A percentile compares a stretch with the other conserved stretches of the same genome.
These are phyloP conservation scores for Agrostemma githago DNA, from an alignment of 148 eudicot species.

Conservation along the genomic window DNA sequence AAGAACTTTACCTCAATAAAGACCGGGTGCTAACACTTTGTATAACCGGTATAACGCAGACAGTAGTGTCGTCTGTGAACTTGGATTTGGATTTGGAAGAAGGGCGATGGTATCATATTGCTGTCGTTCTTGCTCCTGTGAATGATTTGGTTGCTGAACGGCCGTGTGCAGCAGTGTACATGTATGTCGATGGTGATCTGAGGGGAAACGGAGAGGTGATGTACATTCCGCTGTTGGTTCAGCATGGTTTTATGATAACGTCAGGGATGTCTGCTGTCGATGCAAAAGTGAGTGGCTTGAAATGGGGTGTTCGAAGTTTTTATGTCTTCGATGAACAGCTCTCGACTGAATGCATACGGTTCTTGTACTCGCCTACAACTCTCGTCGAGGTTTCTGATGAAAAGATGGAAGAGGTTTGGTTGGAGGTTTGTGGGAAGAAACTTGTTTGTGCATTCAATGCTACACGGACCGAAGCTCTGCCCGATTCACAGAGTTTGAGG, in stretches of 20 bases:
- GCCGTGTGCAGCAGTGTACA: constrained; percentile 67
- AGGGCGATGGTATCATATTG: constrained; percentile 90
- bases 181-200: constrained; percentile 77
- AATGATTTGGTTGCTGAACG: constrained; percentile 74
- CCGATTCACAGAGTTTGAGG: constrained; percentile 61
- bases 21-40: constrained; percentile 71
- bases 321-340: constrained; percentile 83
- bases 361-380: constrained; percentile 57
- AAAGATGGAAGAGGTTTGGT: constrained; percentile 69
- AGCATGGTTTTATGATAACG: constrained; percentile 66
- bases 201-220: constrained; percentile 70
- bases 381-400: constrained; percentile 53
- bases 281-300: constrained; percentile 57
- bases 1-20: constrained; percentile 71
- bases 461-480: constrained; percentile 66
- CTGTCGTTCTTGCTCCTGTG: constrained; percentile 71
- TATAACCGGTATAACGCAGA: constrained; percentile 51
- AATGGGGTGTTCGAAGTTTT: constrained; percentile 79
- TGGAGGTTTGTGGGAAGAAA: constrained; percentile 77
- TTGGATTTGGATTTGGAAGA: constrained; percentile 66
- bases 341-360: constrained; percentile 62
- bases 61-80: constrained; percentile 57
- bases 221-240: constrained; percentile 65
- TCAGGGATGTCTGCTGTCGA: constrained; percentile 62
- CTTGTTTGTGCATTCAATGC: constrained; percentile 93